Base-by-base conservation (phyloP, 2,329 filamentous ascomycete genomes). In the Cordyceps cicadae region DNA sequence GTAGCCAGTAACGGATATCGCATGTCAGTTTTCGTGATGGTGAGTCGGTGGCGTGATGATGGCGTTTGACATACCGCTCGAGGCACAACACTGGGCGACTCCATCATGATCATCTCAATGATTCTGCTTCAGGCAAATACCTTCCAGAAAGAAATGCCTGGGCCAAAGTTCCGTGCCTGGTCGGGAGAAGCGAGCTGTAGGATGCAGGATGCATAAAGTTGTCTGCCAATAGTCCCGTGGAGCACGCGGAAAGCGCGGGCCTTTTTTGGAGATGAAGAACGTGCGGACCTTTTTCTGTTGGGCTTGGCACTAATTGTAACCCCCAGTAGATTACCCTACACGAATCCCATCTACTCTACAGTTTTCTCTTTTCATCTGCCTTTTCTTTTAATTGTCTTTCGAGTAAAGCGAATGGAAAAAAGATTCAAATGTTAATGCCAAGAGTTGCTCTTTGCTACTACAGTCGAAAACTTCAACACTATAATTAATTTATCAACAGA, bases 41-140 rank as follows among this genome's bases (percentile, higher is more conserved):
- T 24, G n/a, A 41, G 32, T 39, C 11, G 11, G 21, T 51, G n/a
- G 24, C 11, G 19, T 6, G 34, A 29, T 26, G 32, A 26, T 4
- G 54, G 12, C 12, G 17, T 43, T 29, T 32, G 21, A 61, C 59
- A n/a, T 61, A 61, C 59, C 53, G 59, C 59, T 32, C 59, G 59
- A 19, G 59, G 59, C 59, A 61, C 59, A 29, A 61, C 53, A 39
- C 59, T 61, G 7, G 55, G 53, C 11, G 59, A 57, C 48, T 61
- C 59, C 59, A 61, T 61, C 32, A 49, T 39, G 41, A 37, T 24
- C n/a, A 37, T 21, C 6, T 5, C 3, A 26, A 26, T 21, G 15
- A 1, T 32, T 41, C 4, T 51, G 37, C 2, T 14, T 32, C 12
- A 37, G 12, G 34, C 34, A 37, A 37, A 4, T 11, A 15, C 9